phyloP scores from a whole-genome alignment of 164 flowering plant genomes.

The Aristolochia californica region DNA sequence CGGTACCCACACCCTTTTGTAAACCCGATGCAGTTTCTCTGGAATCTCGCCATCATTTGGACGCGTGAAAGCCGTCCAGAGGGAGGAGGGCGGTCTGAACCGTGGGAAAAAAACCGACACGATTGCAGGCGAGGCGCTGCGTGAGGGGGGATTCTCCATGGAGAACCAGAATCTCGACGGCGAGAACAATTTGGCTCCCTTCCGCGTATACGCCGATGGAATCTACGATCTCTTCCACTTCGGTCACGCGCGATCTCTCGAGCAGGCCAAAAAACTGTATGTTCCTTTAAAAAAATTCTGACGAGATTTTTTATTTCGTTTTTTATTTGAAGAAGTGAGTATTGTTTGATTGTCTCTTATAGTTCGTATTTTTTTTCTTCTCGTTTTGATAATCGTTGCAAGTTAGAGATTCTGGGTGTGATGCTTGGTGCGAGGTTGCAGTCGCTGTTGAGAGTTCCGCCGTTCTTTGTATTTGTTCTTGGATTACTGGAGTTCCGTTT shows the following conservation, averaged over 20 bases:
- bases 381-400: too few species aligned
- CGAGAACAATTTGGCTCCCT: constrained; percentile 1
- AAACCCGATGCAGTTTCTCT: too few species aligned
- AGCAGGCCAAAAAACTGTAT: constrained; percentile 84
- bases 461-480: background rate
- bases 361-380: background rate
- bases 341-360: background rate
- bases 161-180: background rate
- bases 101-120: background rate
- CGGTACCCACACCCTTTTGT: too few species aligned
- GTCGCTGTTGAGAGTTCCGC: background rate
- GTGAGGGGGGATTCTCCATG: constrained; percentile 3
- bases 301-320: background rate
- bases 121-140: background rate
- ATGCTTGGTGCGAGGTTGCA: background rate
- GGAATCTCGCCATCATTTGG: too few species aligned
- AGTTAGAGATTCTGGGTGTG: too few species aligned
- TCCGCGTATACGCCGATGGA: constrained; percentile 15
- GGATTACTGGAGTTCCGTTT: too few species aligned
- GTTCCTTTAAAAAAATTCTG: background rate
- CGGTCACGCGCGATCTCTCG: constrained; percentile 92
- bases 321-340: background rate
- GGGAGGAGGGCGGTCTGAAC: background rate
- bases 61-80: background rate
- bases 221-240: constrained; percentile 92